Base-by-base conservation (phyloP, 2,329 filamentous ascomycete genomes). In the Fusarium napiforme region DNA sequence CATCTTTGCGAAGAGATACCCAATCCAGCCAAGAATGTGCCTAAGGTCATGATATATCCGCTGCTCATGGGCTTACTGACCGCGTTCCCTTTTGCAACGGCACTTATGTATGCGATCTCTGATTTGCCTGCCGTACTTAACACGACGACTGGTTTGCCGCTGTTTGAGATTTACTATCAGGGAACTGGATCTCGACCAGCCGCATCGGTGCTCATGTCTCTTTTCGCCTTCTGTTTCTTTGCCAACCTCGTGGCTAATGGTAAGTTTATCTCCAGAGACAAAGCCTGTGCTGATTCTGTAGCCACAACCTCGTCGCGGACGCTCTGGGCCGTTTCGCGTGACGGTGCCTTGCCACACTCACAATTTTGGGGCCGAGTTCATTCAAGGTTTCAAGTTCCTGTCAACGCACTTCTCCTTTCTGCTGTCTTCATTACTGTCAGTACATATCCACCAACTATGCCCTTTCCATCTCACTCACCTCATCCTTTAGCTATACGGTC, bases 401-500 rank as follows among this genome's bases (percentile, higher is more conserved):
- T 78, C n/a, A 80, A 80, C 19, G 71, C 78, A 2, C 14, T 76
- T 2, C 15, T 76, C 7, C 74, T 76, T 28, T 71, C 73, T 23
- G 71, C 64, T 4, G 55, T 50, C 0, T 76, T 72, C 4, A 65
- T 72, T 1, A 71, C 70, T 0, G 72, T 75, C 0, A 62, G 72
- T 67, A 8, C 0, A 11, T 2, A 16, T 30, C 9, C 11, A 0
- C 4, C 3, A 16, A 47, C 14, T 1, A 5, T 30, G 0, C 1
- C 2, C n/a, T n/a, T n/a, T n/a, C n/a, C n/a, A n/a, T n/a, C n/a
- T n/a, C n/a, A n/a, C n/a, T n/a, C n/a, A n/a, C n/a, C n/a, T n/a
- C n/a, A n/a, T n/a, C n/a, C n/a, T n/a, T n/a, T n/a, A n/a, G 71
- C 8, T 80, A 0, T 81, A 81, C 12, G 79, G 77, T 5, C 61